Percentiles rank a stretch among this genome's conserved stretches.
These are phyloP conservation scores for Sclerotinia spermophila DNA, from an alignment of 2,329 filamentous ascomycete species.

Conservation along the genomic window DNA sequence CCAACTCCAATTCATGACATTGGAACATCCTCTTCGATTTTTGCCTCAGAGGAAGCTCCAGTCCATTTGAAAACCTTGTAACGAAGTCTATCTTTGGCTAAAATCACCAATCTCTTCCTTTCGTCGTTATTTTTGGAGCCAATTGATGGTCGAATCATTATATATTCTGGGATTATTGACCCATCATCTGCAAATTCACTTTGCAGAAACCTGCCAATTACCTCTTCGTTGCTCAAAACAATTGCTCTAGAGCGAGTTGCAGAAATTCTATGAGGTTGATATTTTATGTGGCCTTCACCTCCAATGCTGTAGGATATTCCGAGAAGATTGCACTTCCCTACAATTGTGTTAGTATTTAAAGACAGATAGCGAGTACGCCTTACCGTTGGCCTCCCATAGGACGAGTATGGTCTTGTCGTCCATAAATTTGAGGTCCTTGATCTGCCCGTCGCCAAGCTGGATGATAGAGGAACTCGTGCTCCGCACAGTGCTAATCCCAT, in stretches of 20 bases:
- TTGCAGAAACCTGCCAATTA: constrained; percentile 22
- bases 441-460: constrained; percentile 32
- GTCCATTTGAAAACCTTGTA: constrained; percentile 33
- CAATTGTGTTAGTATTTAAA: neutral
- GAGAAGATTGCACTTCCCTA: constrained; percentile 25
- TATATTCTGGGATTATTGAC: constrained; percentile 29
- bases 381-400: constrained; percentile 34
- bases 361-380: neutral
- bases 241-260: constrained; percentile 12
- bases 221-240: constrained; percentile 25
- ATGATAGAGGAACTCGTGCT: constrained; percentile 26
- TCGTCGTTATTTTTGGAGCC: constrained; percentile 19
- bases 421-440: constrained; percentile 36
- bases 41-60: neutral
- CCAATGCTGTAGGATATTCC: constrained; percentile 28
- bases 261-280: constrained; percentile 17
- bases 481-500: constrained; percentile 33
- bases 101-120: constrained; percentile 28
- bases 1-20: constrained; percentile 27
- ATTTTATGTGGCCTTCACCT: constrained; percentile 15
- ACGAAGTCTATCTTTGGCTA: constrained; percentile 30
- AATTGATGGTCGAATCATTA: constrained; percentile 28
- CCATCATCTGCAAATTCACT: constrained; percentile 22
- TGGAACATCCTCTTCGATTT: constrained; percentile 25
- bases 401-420: constrained; percentile 32